These are phyloP conservation scores for Posidonia australis DNA, from an alignment of 106 monocot genomes.

Conservation along the genomic window DNA sequence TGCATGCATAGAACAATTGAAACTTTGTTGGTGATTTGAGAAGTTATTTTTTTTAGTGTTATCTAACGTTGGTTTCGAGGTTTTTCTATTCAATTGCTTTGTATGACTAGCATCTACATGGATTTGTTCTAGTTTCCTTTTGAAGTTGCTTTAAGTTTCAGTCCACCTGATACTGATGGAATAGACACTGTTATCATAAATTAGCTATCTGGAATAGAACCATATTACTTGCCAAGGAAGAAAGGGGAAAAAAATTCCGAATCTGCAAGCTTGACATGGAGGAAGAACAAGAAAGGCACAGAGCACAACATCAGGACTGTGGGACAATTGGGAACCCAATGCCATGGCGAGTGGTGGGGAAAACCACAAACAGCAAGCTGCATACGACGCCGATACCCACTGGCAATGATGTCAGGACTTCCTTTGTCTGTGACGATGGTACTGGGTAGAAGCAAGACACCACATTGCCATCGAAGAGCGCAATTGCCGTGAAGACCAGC, in stretches of 20 bases:
- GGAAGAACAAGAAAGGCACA: background rate
- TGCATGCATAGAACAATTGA: too few species aligned
- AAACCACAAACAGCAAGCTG: slow-evolving; percentile 33
- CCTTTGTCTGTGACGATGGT: slow-evolving; percentile 18
- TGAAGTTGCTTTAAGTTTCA: too few species aligned
- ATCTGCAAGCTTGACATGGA: background rate
- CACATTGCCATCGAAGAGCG: slow-evolving; percentile 32
- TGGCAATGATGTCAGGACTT: slow-evolving; percentile 39
- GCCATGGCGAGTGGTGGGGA: slow-evolving; percentile 51
- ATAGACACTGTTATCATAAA: too few species aligned
- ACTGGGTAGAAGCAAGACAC: slow-evolving; percentile 23
- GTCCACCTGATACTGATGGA: too few species aligned
- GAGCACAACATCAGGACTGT: background rate
- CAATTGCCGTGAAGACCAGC: slow-evolving; percentile 44
- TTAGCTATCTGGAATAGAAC: too few species aligned
- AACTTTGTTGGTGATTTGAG: too few species aligned
- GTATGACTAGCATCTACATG: too few species aligned
- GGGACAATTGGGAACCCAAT: slow-evolving; percentile 41
- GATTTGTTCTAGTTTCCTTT: too few species aligned
- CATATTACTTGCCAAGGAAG: too few species aligned
- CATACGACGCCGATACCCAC: slow-evolving; percentile 36
- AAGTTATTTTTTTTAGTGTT: too few species aligned
- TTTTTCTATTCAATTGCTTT: too few species aligned
- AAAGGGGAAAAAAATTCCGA: background rate
- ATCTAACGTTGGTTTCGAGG: too few species aligned